These are phyloP conservation scores for Xylaria sp. DNA, from an alignment of 2,329 filamentous ascomycete genomes.

Conservation along the genomic window DNA sequence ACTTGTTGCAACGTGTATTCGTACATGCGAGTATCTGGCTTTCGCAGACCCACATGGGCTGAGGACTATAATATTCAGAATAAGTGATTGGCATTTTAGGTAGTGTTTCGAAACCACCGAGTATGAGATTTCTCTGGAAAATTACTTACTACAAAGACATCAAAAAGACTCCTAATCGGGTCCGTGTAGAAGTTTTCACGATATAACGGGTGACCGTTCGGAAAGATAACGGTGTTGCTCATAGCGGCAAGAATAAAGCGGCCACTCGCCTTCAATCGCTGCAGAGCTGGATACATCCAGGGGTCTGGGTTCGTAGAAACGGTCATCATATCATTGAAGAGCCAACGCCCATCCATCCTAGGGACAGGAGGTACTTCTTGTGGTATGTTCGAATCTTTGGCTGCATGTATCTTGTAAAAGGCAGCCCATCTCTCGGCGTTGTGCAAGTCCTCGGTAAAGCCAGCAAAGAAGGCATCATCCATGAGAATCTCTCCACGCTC, in stretches of 20 bases:
- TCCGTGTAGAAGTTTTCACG: constrained; percentile 62
- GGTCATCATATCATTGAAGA: constrained; percentile 95
- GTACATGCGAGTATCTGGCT: constrained; percentile 88
- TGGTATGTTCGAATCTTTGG: constrained; percentile 55
- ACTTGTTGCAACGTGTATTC: constrained; percentile 75
- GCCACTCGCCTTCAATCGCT: constrained; percentile 71
- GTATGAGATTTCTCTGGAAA: neutral
- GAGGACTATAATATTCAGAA: constrained; percentile 60
- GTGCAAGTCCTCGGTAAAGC: constrained; percentile 80
- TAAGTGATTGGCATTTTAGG: neutral
- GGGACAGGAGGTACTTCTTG: constrained; percentile 71
- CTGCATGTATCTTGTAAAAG: constrained; percentile 65
- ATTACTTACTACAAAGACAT: constrained; percentile 74
- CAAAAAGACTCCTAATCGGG: constrained; percentile 76
- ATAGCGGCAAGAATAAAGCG: constrained; percentile 82
- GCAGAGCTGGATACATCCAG: constrained; percentile 86
- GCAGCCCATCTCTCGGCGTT: constrained; percentile 73
- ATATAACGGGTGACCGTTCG: constrained; percentile 75
- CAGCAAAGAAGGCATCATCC: constrained; percentile 78
- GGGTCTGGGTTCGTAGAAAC: constrained; percentile 77
- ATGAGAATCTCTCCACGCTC: constrained; percentile 86
- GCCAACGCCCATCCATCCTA: constrained; percentile 76
- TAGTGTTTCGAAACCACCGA: neutral
- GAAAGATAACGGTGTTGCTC: constrained; percentile 91
- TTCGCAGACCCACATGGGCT: constrained; percentile 87